These are phyloP conservation scores for Porogramme epimiltina DNA, from an alignment of 1,284 basidiomycete genomes.

Conservation along the genomic window DNA sequence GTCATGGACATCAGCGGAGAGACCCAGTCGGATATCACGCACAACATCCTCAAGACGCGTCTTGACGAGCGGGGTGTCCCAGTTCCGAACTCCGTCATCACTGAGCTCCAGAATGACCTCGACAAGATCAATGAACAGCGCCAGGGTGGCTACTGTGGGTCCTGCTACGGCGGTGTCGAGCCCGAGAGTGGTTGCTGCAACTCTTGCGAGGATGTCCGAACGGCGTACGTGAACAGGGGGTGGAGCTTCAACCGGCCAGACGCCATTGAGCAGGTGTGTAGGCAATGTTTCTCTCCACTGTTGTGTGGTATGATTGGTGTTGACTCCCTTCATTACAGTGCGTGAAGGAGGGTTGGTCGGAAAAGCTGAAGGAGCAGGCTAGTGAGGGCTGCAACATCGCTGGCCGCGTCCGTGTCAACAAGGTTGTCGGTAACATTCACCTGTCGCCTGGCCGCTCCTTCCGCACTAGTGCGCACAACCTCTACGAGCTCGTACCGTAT, in stretches of 20 bases:
- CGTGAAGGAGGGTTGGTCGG: slow-evolving; percentile 92
- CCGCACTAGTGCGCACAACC: slow-evolving; percentile 81
- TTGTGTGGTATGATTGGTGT: no score
- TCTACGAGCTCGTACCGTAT: slow-evolving; percentile 96
- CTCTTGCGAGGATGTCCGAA: slow-evolving; percentile 92
- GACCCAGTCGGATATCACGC: slow-evolving; percentile 86
- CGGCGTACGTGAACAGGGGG: slow-evolving; percentile 88
- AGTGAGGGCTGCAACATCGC: slow-evolving; percentile 94
- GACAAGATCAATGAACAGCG: slow-evolving; percentile 74
- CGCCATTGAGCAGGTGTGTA: slow-evolving; percentile 84
- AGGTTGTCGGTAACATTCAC: slow-evolving; percentile 92
- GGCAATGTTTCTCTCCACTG: slow-evolving; percentile 2
- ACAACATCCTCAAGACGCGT: slow-evolving; percentile 88
- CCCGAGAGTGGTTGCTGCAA: slow-evolving; percentile 92
- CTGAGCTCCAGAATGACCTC: slow-evolving; percentile 81
- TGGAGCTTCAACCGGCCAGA: slow-evolving; percentile 96
- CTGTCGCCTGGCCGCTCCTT: slow-evolving; percentile 92
- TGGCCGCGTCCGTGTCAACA: slow-evolving; percentile 94
- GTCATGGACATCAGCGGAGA: slow-evolving; percentile 99
- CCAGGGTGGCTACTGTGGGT: slow-evolving; percentile 84
- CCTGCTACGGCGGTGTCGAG: slow-evolving; percentile 90
- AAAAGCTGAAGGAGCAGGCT: slow-evolving; percentile 90
- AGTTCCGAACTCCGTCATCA: slow-evolving; percentile 59
- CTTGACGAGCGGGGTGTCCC: slow-evolving; percentile 62
- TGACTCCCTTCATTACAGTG: slow-evolving; percentile 57